These are phyloP conservation scores for Aureobasidium sp. DNA, from an alignment of 2,329 filamentous ascomycete genomes.

Conservation along the genomic window DNA sequence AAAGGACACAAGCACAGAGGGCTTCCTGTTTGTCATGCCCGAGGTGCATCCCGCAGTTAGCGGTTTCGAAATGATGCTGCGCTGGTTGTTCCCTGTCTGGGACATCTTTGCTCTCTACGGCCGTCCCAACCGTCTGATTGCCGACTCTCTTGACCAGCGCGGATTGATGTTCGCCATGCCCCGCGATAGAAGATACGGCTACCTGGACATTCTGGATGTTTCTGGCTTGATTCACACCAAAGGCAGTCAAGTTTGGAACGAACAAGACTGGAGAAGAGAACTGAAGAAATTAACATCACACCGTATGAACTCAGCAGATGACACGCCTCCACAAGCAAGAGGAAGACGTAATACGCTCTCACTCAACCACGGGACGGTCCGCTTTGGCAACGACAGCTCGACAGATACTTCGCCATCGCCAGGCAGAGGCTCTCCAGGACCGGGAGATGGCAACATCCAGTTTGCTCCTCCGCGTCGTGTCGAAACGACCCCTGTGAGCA, in stretches of 20 bases:
- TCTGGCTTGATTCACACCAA: constrained; percentile 68
- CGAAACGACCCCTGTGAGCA: constrained; percentile 34
- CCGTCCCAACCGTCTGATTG: constrained; percentile 74
- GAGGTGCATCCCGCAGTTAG: constrained; percentile 85
- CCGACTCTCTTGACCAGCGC: constrained; percentile 75
- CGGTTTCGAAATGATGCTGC: constrained; percentile 91
- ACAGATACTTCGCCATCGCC: constrained; percentile 37
- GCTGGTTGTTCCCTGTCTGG: constrained; percentile 87
- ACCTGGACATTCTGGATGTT: constrained; percentile 82
- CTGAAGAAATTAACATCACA: constrained; percentile 81
- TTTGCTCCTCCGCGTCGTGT: constrained; percentile 28
- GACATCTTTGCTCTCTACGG: constrained; percentile 90
- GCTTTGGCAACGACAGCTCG: constrained; percentile 35
- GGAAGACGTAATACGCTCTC: constrained; percentile 16
- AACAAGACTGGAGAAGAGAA: constrained; percentile 80
- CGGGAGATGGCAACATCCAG: constrained; percentile 20
- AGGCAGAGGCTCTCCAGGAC: constrained; percentile 34
- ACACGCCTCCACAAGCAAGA: constrained; percentile 7
- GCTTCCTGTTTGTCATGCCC: constrained; percentile 97
- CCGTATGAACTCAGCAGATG: constrained; percentile 52
- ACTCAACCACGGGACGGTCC: constrained; percentile 27
- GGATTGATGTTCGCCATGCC: constrained; percentile 99
- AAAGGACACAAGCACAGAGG: constrained; percentile 70
- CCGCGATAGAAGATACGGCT: constrained; percentile 76
- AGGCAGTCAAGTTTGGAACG: constrained; percentile 68